Conservation (phyloP, 495 filamentous ascomycete genomes). For the Aspergillus funiculosus region DNA sequence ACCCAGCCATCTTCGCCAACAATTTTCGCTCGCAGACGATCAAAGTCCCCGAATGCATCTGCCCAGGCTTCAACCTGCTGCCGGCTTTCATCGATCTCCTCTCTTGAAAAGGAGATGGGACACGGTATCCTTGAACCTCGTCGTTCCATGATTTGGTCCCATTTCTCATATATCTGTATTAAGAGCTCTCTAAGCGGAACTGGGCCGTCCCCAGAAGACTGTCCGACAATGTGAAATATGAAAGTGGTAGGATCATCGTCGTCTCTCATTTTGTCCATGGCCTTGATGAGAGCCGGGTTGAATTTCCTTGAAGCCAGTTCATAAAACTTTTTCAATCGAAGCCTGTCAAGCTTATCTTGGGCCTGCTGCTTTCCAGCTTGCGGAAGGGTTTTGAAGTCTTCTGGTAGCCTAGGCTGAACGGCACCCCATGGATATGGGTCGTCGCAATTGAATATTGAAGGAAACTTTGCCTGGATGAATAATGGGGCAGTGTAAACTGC, state of each 20-base stretch:
- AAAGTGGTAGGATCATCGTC: conserved; percentile 18
- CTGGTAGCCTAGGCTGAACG: conserved; percentile 15
- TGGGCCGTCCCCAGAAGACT: conserved; percentile 15
- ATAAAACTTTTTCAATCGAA: conserved; percentile 19
- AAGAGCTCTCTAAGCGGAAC: conserved; percentile 19
- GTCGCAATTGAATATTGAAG: conserved; percentile 18
- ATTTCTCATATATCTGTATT: conserved; percentile 22
- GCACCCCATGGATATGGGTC: conserved; percentile 19
- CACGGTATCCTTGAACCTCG: conserved; percentile 11
- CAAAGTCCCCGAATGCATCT: conserved; percentile 13
- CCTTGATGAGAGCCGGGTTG: conserved; percentile 15
- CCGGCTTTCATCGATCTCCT: conserved; percentile 15
- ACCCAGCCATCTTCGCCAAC: conserved; percentile 22
- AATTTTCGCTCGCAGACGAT: conserved; percentile 7
- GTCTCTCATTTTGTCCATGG: conserved; percentile 19
- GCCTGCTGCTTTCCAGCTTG: conserved; percentile 8
- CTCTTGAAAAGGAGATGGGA: conserved; percentile 16
- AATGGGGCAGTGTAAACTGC: conserved; percentile 14
- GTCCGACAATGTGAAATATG: conserved; percentile 20
- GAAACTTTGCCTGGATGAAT: conserved; percentile 21
- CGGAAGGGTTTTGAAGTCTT: conserved; percentile 15
- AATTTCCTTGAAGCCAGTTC: conserved; percentile 22
- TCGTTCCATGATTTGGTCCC: conserved; percentile 13
- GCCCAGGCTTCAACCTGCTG: conserved; percentile 14
- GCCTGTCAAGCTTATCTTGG: conserved; percentile 10